phyloP scores from a whole-genome alignment of 31 red algal species.

The Odonthalia washingtoniensis region DNA sequence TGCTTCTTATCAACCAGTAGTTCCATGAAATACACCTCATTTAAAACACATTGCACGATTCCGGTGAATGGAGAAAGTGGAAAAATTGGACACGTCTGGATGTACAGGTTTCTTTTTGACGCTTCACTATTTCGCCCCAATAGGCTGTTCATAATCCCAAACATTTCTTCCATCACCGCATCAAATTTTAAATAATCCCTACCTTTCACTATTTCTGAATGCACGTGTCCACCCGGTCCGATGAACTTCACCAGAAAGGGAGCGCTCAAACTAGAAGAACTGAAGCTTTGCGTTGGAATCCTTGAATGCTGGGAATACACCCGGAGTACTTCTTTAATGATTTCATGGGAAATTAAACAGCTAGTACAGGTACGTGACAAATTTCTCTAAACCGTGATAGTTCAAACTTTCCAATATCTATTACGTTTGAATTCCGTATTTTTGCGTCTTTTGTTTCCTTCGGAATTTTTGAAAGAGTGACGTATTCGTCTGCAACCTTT shows the following conservation, averaged over 20 bases:
- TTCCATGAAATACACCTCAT: constrained; percentile 71
- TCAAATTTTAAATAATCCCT: constrained; percentile 92
- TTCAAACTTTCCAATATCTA: constrained; percentile 43
- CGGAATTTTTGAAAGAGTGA: constrained; percentile 73
- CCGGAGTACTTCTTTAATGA: constrained; percentile 36
- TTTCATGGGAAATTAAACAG: constrained; percentile 68
- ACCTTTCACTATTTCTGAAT: constrained; percentile 95
- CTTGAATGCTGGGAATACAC: constrained; percentile 51
- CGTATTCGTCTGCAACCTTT: constrained; percentile 71
- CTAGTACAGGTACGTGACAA: constrained; percentile 72
- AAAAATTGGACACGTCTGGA: constrained; percentile 92
- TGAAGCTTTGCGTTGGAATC: constrained; percentile 65
- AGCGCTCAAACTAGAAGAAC: constrained; percentile 81
- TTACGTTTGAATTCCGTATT: not conserved
- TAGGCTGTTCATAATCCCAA: constrained; percentile 84
- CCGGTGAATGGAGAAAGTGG: constrained; percentile 91
- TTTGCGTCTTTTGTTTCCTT: not conserved
- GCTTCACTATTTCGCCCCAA: constrained; percentile 68
- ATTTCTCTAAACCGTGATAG: constrained; percentile 49
- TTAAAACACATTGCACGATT: constrained; percentile 89
- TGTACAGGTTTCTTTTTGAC: constrained; percentile 62
- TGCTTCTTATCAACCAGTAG: constrained; percentile 62
- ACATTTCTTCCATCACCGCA: constrained; percentile 97
- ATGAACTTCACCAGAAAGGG: constrained; percentile 72
- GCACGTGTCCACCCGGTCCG: constrained; percentile 81